Evolutionary conservation across 2,329 filamentous ascomycete genomes (phyloP), one percentile per base, ranked within the genome.

Genomic region (Stylonectria norvegica): DNA sequence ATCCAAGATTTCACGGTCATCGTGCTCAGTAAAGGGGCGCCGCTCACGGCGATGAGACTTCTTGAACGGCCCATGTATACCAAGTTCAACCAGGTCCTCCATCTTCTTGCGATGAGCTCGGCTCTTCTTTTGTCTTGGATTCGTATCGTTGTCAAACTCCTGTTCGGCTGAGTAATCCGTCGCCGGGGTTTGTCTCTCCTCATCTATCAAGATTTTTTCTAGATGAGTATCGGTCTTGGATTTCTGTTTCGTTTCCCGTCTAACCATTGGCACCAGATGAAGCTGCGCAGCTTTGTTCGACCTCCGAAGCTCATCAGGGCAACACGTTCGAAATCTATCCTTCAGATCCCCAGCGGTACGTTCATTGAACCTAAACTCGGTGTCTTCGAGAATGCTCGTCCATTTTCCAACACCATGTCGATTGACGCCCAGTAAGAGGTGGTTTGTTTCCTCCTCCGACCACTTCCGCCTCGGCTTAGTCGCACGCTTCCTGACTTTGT

Each of bases 301-400:
- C 17, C 64, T 64, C 34, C 76, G 72, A 25, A 83, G 67, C 57
- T 83, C 80, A 22, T 73, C 71, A 0, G 80, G 80, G 46, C 79
- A 83, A 55, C 79, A 83, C 4, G 80, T 84, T 35, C 80, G 71
- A 54, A 83, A 84, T 10, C 81, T 70, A 57, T 84, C 80, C 57
- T 84, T 84, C 36, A 84, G 59, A 53, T 84, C 80, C 7, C 78
- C 78, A 4, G 79, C 77, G 2, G 75, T 77, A 43, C 81, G 73
- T 12, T 70, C 71, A 51, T 81, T 79, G 63, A 84, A 84, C 9
- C 60, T 68, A 55, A 81, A 84, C 29, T 72, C 72, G 0, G 71
- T 61, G 45, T 84, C 81, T 35, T 81, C 77, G 17, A 83, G 62
- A 20, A 84, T 84, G 40, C 69, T 75, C 7, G 77, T 81, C 80